Evolutionary conservation across 1,284 basidiomycete genomes (phyloP).

Genomic region (Apiotrichum montevideense): DNA sequence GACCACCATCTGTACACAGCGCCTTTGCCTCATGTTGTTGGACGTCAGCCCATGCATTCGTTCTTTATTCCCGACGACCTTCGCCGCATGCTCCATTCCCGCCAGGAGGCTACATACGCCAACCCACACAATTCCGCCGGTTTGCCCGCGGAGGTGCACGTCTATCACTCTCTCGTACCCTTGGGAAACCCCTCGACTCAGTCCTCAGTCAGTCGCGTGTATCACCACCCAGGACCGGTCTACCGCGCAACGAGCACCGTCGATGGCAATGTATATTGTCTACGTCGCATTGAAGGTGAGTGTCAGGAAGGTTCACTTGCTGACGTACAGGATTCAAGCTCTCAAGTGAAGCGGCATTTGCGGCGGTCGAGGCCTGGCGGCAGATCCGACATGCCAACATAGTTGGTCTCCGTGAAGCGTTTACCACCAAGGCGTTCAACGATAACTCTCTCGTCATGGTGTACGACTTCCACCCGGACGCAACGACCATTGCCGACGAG

Average conservation of each 20-base stretch:
- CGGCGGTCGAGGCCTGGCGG: slow-evolving; percentile 79
- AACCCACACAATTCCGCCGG: slow-evolving; percentile 36
- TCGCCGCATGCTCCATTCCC: slow-evolving; percentile 70
- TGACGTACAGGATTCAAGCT: slow-evolving; percentile 67
- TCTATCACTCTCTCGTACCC: slow-evolving; percentile 80
- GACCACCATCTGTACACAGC: slow-evolving; percentile 87
- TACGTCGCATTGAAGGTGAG: slow-evolving; percentile 82
- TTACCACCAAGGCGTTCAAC: slow-evolving; percentile 88
- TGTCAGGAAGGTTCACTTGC: background rate
- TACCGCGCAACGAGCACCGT: slow-evolving; percentile 74
- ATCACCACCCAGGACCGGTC: slow-evolving; percentile 59
- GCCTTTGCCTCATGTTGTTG: slow-evolving; percentile 53
- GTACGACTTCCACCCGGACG: slow-evolving; percentile 83
- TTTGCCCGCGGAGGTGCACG: slow-evolving; percentile 81
- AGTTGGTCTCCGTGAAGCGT: slow-evolving; percentile 80
- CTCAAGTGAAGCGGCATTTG: slow-evolving; percentile 73
- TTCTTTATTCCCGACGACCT: slow-evolving; percentile 68
- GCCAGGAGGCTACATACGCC: slow-evolving; percentile 66
- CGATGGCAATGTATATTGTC: slow-evolving; percentile 71
- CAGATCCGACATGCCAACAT: slow-evolving; percentile 81
- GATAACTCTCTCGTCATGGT: slow-evolving; percentile 91
- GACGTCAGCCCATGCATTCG: slow-evolving; percentile 49
- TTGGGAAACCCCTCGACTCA: slow-evolving; percentile 46
- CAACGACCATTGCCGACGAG: slow-evolving; percentile 73
- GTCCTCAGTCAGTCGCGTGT: slow-evolving; percentile 67